phyloP scores from a whole-genome alignment of 345 rosid genomes.

The Camelina sativa region DNA sequence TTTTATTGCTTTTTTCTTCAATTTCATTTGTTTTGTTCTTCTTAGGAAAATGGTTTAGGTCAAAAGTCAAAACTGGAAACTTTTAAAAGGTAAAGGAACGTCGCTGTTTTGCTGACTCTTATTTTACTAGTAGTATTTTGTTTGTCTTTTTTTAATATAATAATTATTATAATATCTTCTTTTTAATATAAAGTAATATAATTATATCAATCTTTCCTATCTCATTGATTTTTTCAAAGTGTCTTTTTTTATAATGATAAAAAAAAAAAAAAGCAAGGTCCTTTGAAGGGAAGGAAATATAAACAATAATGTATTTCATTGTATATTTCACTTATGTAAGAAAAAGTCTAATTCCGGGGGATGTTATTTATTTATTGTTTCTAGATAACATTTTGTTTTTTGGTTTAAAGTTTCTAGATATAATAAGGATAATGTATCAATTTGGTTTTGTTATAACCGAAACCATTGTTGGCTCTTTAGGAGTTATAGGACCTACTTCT shows the following conservation, averaged over 20 bases:
- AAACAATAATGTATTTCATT: background rate
- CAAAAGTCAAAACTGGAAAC: constrained; percentile 44
- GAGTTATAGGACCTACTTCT: constrained; percentile 4
- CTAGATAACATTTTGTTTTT: constrained; percentile 2
- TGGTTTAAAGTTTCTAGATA: constrained; percentile 23
- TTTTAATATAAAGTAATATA: background rate
- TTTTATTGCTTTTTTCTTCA: background rate
- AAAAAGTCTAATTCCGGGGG: background rate
- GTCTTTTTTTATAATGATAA: constrained; percentile 5
- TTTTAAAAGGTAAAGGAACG: constrained; percentile 41
- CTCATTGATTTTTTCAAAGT: constrained; percentile 34
- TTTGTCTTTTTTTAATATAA: background rate
- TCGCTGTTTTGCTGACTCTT: constrained; percentile 44
- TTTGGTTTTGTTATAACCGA: background rate
- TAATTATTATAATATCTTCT: background rate
- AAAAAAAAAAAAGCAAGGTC: constrained; percentile 31
- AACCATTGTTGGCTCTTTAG: constrained; percentile 9
- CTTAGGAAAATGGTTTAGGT: constrained; percentile 38
- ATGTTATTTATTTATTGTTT: constrained; percentile 14
- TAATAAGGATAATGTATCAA: background rate
- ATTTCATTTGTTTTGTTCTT: background rate
- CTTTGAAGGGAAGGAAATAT: background rate
- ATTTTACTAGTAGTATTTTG: background rate
- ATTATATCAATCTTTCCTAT: constrained; percentile 7
- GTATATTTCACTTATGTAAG: background rate